Evolutionary conservation across 805 yeast species (phyloP).

Genomic region (Saccharomyces mikatae): DNA sequence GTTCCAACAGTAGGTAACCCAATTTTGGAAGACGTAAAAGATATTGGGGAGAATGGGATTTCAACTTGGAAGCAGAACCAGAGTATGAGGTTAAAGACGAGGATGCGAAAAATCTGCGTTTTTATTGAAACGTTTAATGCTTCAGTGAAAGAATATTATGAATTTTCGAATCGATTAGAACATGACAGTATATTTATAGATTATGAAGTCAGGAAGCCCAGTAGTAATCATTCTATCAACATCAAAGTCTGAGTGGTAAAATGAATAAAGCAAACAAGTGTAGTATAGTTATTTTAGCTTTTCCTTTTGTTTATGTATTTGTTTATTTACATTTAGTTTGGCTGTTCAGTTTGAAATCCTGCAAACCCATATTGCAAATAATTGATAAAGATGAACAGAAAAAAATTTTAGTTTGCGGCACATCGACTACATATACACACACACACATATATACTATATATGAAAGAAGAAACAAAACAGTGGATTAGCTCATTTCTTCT

Average conservation of each 20-base stretch:
- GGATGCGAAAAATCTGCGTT: constrained; percentile 12
- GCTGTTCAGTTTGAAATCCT: neutral
- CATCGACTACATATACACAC: neutral
- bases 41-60: neutral
- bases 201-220: constrained; percentile 14
- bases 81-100: constrained; percentile 11
- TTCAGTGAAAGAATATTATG: constrained; percentile 22
- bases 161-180: constrained; percentile 16
- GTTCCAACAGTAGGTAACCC: neutral
- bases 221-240: neutral
- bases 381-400: neutral
- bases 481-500: constrained; percentile 37
- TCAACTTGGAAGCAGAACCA: neutral
- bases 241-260: neutral
- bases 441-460: neutral
- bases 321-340: neutral
- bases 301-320: neutral
- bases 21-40: neutral
- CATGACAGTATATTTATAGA: constrained; percentile 17
- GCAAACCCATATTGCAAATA: neutral
- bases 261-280: neutral
- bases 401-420: neutral
- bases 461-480: neutral
- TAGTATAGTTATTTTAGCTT: neutral
- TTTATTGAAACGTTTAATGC: constrained; percentile 18